Evolutionary conservation across 345 rosid species (phyloP).

Genomic region (Physaria fendleri): DNA sequence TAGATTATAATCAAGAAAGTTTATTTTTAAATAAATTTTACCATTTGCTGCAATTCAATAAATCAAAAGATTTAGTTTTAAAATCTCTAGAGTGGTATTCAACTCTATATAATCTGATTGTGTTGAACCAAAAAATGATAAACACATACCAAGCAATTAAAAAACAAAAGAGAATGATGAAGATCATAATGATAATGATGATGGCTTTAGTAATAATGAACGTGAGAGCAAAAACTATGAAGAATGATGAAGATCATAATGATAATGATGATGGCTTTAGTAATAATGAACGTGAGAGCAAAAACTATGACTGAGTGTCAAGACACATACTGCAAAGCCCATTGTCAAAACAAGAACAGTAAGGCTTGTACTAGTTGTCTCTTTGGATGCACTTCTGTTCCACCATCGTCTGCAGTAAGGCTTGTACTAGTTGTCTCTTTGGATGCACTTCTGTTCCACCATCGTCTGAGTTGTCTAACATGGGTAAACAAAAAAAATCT

Average conservation of each 20-base stretch:
- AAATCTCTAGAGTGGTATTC: neutral
- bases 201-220: neutral
- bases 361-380: neutral
- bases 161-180: neutral
- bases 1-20: too few species aligned
- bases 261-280: slow-evolving; percentile 12
- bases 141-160: neutral
- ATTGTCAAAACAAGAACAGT: neutral
- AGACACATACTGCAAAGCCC: neutral
- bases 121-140: neutral
- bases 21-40: too few species aligned
- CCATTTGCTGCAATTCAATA: too few species aligned
- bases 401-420: too few species aligned
- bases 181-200: neutral
- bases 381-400: neutral
- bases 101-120: neutral
- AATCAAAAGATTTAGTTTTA: too few species aligned
- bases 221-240: neutral
- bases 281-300: slow-evolving; percentile 6
- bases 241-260: neutral
- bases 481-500: neutral
- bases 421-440: neutral
- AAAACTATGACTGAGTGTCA: neutral
- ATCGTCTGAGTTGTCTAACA: too few species aligned
- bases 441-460: neutral